These are phyloP conservation scores for Citrus hindsii DNA, from an alignment of 345 rosid species.

Conservation along the genomic window DNA sequence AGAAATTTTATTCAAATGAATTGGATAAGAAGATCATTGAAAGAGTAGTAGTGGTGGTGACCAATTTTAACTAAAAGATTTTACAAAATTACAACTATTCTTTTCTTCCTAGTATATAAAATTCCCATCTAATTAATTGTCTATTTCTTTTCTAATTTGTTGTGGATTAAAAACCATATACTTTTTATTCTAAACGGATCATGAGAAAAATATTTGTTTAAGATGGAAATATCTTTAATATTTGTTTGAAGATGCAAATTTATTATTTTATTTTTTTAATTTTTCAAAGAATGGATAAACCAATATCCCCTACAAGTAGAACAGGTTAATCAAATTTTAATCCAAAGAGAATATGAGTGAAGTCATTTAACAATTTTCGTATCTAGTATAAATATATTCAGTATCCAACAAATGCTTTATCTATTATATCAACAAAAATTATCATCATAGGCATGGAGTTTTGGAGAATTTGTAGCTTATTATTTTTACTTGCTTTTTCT, in stretches of 20 bases:
- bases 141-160: background rate
- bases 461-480: background rate
- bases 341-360: background rate
- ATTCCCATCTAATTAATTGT: too few relatives aligned
- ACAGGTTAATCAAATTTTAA: background rate
- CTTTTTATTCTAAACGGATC: background rate
- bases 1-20: background rate
- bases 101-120: background rate
- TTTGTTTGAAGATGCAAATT: background rate
- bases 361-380: background rate
- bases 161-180: background rate
- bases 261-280: too few relatives aligned
- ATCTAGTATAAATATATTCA: background rate
- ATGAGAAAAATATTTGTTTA: background rate
- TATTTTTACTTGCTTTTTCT: background rate
- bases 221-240: background rate
- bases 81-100: background rate
- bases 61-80: background rate
- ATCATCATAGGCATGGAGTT: background rate
- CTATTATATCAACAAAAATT: background rate
- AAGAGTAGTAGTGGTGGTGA: background rate
- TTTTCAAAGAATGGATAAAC: background rate
- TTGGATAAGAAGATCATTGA: background rate
- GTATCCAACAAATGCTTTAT: background rate
- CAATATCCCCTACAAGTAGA: background rate